Evolutionary conservation across 768 basidiomycete genomes (phyloP).

Genomic region (Suillus subaureus): DNA sequence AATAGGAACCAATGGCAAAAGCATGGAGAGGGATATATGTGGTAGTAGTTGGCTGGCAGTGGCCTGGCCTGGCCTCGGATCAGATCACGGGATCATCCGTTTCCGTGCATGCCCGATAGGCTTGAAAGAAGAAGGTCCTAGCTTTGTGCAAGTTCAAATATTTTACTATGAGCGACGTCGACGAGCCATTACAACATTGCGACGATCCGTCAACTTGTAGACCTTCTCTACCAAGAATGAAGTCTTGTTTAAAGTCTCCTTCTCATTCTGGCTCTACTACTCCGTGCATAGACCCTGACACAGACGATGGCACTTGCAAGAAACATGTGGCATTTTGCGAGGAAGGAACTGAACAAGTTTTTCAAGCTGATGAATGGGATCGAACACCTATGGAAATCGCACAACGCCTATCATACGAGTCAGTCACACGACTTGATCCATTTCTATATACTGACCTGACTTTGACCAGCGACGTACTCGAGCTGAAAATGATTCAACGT

Average conservation of each 20-base stretch:
- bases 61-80: neutral
- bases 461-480: slow-evolving; percentile 33
- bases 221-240: slow-evolving; percentile 16
- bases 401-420: slow-evolving; percentile 66
- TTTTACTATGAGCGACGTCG: neutral
- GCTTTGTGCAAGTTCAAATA: neutral
- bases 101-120: neutral
- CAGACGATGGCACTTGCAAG: slow-evolving; percentile 11
- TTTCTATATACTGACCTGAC: neutral
- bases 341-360: slow-evolving; percentile 57
- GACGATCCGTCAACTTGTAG: slow-evolving; percentile 14
- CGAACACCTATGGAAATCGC: slow-evolving; percentile 71
- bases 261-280: slow-evolving; percentile 16
- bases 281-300: neutral
- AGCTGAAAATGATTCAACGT: slow-evolving; percentile 69
- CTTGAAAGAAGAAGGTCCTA: neutral
- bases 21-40: too few relatives aligned
- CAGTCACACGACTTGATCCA: slow-evolving; percentile 34
- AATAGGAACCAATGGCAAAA: slow-evolving; percentile 1
- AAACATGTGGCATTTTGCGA: slow-evolving; percentile 69
- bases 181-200: neutral
- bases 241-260: slow-evolving; percentile 21
- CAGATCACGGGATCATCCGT: slow-evolving; percentile 1
- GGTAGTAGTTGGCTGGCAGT: too few relatives aligned
- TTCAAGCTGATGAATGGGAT: slow-evolving; percentile 78